Conservation (phyloP, 257 asterid genomes). For the Prunella vulgaris region DNA sequence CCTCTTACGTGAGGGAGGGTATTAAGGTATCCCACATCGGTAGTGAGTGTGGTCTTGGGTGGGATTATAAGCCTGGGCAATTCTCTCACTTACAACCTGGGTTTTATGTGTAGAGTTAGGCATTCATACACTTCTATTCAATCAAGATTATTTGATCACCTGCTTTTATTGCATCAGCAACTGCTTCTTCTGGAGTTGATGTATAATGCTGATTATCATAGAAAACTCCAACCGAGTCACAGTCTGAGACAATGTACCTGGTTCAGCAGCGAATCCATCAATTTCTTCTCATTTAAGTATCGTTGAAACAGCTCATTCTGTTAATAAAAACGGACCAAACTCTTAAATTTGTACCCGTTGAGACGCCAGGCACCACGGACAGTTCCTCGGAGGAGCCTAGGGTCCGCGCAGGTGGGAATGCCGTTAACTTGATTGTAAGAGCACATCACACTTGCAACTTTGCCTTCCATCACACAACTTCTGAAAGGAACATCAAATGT, state of each 20-base stretch:
- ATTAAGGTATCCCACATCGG: too few species aligned
- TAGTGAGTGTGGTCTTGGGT: too few species aligned
- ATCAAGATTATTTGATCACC: constrained; percentile 27
- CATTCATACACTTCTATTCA: too few species aligned
- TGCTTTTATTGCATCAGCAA: constrained; percentile 72
- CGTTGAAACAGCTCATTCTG: too few species aligned
- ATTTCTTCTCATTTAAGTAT: too few species aligned
- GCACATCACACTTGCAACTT: constrained; percentile 91
- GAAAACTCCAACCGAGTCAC: constrained; percentile 77
- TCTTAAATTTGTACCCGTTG: constrained; percentile 37
- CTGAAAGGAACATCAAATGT: constrained; percentile 73
- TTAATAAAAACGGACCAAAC: neutral
- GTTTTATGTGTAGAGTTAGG: too few species aligned
- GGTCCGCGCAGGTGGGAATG: constrained; percentile 79
- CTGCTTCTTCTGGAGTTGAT: constrained; percentile 81
- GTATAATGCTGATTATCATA: constrained; percentile 72
- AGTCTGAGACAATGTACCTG: constrained; percentile 71
- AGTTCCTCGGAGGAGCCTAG: constrained; percentile 53
- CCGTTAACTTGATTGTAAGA: constrained; percentile 94
- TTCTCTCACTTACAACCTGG: too few species aligned
- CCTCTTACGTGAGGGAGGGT: too few species aligned
- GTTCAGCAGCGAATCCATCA: neutral
- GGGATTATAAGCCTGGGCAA: too few species aligned
- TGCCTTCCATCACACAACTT: constrained; percentile 75
- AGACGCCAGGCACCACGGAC: constrained; percentile 78